Evolutionary conservation across 345 rosid species (phyloP), one percentile per base, ranked within the genome.

Genomic region (Physaria fendleri): DNA sequence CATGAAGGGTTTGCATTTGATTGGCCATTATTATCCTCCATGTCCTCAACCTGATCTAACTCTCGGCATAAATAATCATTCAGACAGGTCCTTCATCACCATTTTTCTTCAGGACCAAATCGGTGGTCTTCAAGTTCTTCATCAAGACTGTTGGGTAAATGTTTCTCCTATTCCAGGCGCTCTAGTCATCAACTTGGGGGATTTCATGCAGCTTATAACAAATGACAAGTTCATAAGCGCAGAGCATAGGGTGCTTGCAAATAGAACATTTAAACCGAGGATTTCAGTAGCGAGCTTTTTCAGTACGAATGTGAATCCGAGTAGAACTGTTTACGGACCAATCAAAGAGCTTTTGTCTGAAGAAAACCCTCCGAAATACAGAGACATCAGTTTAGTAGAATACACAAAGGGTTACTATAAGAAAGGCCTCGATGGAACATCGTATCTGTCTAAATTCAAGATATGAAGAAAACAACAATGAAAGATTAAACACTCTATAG

Each of bases 231-330:
- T 76, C 40, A 27, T 6, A 44, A 71, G 78, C 10, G 65, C 49
- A 2, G 13, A 58, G 6, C 81, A 74, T 24, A 69, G 77, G 14
- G 83, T 64, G 3, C 16, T 74, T 23, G 68, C 71, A 3, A 76
- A 56, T 22, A 30, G 5, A 10, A 10, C 43, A 9, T 48, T 45
- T 7, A 70, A 63, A 7, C 77, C 76, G 1, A 71, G 76, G 53
- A 49, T 79, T 4, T 79, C 81, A 14, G 77, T 76, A 18, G 77
- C 78, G 2, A 42, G 65, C 55, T 79, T 79, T 49, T 71, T 76
- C 7, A 61, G 52, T 13, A 17, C 45, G 10, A 20, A 35, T 11
- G 9, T 35, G 16, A 20, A n/a, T 13, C 32, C 21, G 12, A 43
- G 17, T 4, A 21, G 41, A 13, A 62, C 22, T 53, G 1, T 46